phyloP scores from a whole-genome alignment of 148 eudicot species.

The Nepenthes mirabilis region DNA sequence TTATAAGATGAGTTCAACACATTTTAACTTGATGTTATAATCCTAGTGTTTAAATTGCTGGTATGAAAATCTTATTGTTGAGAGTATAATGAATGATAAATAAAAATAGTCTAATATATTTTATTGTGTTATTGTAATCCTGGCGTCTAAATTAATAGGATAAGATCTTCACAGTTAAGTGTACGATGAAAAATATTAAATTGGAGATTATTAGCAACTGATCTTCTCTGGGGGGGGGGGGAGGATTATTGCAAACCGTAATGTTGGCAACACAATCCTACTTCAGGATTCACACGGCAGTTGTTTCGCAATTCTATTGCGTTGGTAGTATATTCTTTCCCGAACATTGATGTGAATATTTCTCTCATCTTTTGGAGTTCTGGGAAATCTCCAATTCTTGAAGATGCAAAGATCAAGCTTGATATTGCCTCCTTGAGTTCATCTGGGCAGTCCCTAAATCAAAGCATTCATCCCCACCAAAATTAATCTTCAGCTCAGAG shows the following conservation, averaged over 20 bases:
- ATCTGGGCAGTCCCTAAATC: slow-evolving; percentile 38
- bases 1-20: too few species aligned
- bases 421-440: slow-evolving; percentile 41
- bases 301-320: slow-evolving; percentile 25
- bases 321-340: slow-evolving; percentile 30
- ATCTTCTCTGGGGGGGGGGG: too few species aligned
- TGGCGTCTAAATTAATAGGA: too few species aligned
- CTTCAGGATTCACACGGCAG: slow-evolving; percentile 36
- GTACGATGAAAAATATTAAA: too few species aligned
- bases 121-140: too few species aligned
- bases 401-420: slow-evolving; percentile 45
- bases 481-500: not conserved
- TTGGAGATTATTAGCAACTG: too few species aligned
- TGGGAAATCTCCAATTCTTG: slow-evolving; percentile 50
- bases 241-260: not conserved
- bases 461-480: not conserved
- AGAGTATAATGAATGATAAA: too few species aligned
- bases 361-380: slow-evolving; percentile 40
- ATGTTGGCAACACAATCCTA: slow-evolving; percentile 1
- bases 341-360: slow-evolving; percentile 27
- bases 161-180: too few species aligned
- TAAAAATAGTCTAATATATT: too few species aligned
- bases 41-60: too few species aligned
- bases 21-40: too few species aligned
- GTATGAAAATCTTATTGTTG: too few species aligned